Evolutionary conservation across 2,329 filamentous ascomycete genomes (phyloP), one percentile per base, ranked within the genome.

Genomic region (Hypoxylon rubiginosum): DNA sequence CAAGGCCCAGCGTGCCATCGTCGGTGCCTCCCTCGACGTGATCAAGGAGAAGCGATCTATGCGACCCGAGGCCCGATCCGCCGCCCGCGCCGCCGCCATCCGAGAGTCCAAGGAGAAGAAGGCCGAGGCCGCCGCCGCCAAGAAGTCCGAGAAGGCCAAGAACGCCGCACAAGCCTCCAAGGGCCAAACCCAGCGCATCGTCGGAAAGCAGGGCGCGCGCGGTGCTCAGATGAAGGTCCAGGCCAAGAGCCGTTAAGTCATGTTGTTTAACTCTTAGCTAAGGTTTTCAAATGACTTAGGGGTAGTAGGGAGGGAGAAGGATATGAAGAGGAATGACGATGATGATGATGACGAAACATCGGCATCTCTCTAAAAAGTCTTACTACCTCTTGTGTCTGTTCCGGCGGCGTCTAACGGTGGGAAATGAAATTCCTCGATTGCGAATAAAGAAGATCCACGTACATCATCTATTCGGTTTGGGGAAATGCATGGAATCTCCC

Each of bases 71-170:
- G 95, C 94, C 82, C 94, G 96, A 82, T 88, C 90, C 78, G 96
- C 96, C 79, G 94, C 94, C 81, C 95, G 96, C 81, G 86, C 88
- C 76, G 87, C 90, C 77, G 95, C 96, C 83, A 94, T 98, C 87
- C 95, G 95, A 89, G 94, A 97, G 82, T 92, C 90, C 86, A 99
- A 99, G 92, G 94, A 97, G 84, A 97, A 98, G 94, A 97, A 97
- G 89, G 86, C 90, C 74, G 94, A 90, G 71, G 88, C 90, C 70
- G 91, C 93, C 84, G 92, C 90, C 82, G 90, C 90, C 83, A 99
- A 98, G 93, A 99, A 98, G 92, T 92, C 93, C 67, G 94, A 98
- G 86, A 99, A 99, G 93, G 96, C 96, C 79, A 98, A 98, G 92
- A 87, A 77, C 79, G 94, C 94, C 73, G 88, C 91, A 75, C 78